Base-by-base conservation (phyloP, 495 filamentous ascomycete genomes). In the Aspergillus asperescens region DNA sequence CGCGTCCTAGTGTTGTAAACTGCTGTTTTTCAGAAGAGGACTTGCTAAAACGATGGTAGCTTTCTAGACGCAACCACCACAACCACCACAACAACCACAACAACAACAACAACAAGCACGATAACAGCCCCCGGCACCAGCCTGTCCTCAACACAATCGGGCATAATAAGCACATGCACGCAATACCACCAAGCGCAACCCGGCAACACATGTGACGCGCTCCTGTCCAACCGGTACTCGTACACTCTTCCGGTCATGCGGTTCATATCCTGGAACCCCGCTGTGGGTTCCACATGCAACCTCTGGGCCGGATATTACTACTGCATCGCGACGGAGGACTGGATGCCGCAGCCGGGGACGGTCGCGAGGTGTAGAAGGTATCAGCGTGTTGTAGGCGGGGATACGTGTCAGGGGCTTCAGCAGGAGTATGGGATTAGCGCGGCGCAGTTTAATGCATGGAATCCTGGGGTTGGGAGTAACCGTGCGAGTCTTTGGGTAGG, bases 361-460 rank as follows among this genome's bases (percentile, higher is more conserved):
- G 38, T 49, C 16, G 28, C 16, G 10, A 44, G 45, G 2, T 57
- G 55, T 19, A 53, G 15, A 2, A 45, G 16, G 19, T 57, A 25
- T 10, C 19, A 57, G 13, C 20, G 44, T 7, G 55, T 57, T 1
- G 28, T 20, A 7, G 19, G 5, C 6, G 49, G 55, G 1, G 50
- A 57, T 18, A 49, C 25, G 9, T 57, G 55, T 39, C 49, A 7
- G 9, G 34, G 37, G 0, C 53, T 57, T 29, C 43, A 57, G 50
- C 49, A 53, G 37, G 18, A 27, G 37, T 48, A 48, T n/a, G 6
- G 7, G 1, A 53, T 57, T 20, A 44, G 43, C 0, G 43, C 43
- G 15, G 43, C 43, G 2, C n/a, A 57, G 4, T 57, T 57, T 34
- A 35, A 23, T 9, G 19, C n/a, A 13, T 57, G 55, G 55, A 57